Evolutionary conservation across 140 eudicot genomes (phyloP).

Genomic region (Stevia rebaudiana): DNA sequence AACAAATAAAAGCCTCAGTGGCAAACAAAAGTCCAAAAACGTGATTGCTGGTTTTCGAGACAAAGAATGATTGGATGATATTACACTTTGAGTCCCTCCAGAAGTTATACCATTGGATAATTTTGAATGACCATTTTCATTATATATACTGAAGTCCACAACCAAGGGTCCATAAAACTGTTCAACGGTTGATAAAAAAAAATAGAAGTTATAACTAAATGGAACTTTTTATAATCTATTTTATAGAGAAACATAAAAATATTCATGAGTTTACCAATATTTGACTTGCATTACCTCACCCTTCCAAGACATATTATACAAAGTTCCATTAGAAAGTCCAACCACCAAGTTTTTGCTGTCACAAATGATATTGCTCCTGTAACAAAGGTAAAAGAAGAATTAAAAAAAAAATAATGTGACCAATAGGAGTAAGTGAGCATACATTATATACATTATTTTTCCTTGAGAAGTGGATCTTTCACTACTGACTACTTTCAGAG

Average conservation of each 20-base stretch:
- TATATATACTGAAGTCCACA: conserved; percentile 39
- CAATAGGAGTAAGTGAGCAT: not conserved
- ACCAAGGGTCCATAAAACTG: conserved; percentile 80
- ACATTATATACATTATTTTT: not conserved
- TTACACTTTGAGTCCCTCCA: conserved; percentile 36
- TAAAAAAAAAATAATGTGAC: not conserved
- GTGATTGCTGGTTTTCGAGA: conserved; percentile 44
- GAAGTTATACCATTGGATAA: conserved; percentile 52
- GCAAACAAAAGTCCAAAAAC: conserved; percentile 52
- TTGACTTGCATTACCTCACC: conserved; percentile 72
- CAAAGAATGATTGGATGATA: conserved; percentile 26
- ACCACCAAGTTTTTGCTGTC: conserved; percentile 79
- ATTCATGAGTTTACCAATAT: conserved; percentile 6
- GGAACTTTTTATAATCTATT: not conserved
- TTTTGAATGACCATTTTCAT: conserved; percentile 33
- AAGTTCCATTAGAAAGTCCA: conserved; percentile 90
- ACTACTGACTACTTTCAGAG: conserved; percentile 7
- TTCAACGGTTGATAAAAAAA: conserved; percentile 19
- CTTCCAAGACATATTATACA: conserved; percentile 94
- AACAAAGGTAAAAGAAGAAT: conserved; percentile 21
- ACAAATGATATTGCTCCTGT: conserved; percentile 88
- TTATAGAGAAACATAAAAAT: not conserved
- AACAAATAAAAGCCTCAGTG: conserved; percentile 59
- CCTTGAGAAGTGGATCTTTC: conserved; percentile 1
- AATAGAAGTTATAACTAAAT: not conserved